Base-by-base conservation (phyloP, 2,329 filamentous ascomycete species). In the Calonectria ilicicola region DNA sequence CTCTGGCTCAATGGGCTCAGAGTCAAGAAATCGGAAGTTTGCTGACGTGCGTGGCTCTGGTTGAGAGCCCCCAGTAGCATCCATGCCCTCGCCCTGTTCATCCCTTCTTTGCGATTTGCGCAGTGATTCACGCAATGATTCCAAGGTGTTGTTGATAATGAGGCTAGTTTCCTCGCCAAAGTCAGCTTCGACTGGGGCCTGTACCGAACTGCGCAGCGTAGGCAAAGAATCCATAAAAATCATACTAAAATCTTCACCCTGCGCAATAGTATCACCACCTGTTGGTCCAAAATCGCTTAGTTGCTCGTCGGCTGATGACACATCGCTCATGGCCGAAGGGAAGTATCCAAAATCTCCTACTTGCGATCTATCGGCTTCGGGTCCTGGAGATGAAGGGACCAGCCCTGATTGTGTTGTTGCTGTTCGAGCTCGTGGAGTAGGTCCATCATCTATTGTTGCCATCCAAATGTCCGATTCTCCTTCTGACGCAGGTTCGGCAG, bases 171-270 rank as follows among this genome's bases (percentile, higher is more conserved):
- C 87, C 21, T 91, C 89, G 5, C 89, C 90, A 74, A 90, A 84
- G 35, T 90, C 87, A 10, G 85, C 83, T 4, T 84, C 80, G 1
- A 80, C 76, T 2, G 82, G 81, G 3, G 81, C 79, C 27, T 82
- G 80, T 12, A 81, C 76, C 21, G 81, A 82, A 70, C 79, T 81
- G 49, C 80, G 80, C 68, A 85, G 81, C 42, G 88, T 89, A 2
- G 87, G 88, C 21, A 91, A 82, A 2, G 88, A 89, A 56, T 89
- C 86, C 72, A 90, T 85, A 38, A 89, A 88, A 69, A 91, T 91
- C 88, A 91, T 91, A 78, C 89, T 91, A 73, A 91, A 91, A 46
- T 88, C 87, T 72, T 91, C 89, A 19, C 83, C 86, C n/a, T 88
- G 85, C 5, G 85, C 84, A 58, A 88, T 84, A 0, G 85, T 88